Percentiles rank a stretch among this genome's conserved stretches.
phyloP scores from a whole-genome alignment of 345 rosid species.

The Populus pruinosa region DNA sequence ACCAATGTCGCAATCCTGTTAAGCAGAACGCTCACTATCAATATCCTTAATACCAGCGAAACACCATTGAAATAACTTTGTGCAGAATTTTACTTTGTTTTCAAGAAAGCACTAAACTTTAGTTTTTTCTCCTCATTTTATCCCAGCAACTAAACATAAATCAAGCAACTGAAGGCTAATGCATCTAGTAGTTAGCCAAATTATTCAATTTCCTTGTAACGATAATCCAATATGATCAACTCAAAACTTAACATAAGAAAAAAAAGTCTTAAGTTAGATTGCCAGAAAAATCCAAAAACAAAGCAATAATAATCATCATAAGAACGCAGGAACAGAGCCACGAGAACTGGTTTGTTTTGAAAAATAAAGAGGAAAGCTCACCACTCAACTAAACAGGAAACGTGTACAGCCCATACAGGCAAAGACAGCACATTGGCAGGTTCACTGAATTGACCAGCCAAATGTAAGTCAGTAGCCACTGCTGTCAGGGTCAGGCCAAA shows the following conservation, averaged over 20 bases:
- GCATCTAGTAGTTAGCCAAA: background rate
- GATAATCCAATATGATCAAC: background rate
- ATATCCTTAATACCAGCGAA: background rate
- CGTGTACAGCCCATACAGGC: slow-evolving; percentile 94
- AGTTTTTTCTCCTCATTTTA: background rate
- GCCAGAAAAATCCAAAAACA: background rate
- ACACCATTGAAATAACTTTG: background rate
- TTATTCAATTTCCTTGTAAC: background rate
- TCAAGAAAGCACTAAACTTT: background rate
- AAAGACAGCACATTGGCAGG: slow-evolving; percentile 84
- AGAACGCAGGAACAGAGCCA: background rate
- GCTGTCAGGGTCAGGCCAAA: slow-evolving; percentile 51
- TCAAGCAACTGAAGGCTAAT: background rate
- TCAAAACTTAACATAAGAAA: background rate
- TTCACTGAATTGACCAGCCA: slow-evolving; percentile 57
- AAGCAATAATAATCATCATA: background rate
- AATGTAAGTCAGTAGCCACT: slow-evolving; percentile 38
- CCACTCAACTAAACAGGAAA: slow-evolving; percentile 93
- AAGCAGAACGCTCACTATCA: slow-evolving; percentile 8
- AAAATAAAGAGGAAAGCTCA: slow-evolving; percentile 16
- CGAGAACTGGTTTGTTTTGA: background rate
- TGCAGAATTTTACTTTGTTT: background rate
- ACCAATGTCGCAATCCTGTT: slow-evolving; percentile 86
- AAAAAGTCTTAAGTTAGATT: background rate
- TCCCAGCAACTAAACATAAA: background rate